Evolutionary conservation across 2,329 filamentous ascomycete genomes (phyloP), one percentile per base, ranked within the genome.

Genomic region (Didymella pinodella): DNA sequence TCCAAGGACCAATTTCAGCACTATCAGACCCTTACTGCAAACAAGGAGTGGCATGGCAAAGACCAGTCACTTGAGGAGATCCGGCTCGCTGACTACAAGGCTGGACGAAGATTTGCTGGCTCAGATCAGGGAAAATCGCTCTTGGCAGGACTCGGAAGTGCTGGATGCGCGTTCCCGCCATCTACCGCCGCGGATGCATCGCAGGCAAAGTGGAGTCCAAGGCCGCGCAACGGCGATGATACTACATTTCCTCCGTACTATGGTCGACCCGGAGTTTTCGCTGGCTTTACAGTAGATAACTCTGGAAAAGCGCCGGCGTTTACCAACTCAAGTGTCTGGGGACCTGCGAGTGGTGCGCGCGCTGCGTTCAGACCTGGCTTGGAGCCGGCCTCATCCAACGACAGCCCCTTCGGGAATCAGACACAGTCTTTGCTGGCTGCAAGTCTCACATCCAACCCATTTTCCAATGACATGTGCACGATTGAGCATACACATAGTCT

Each of bases 11-110:
- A 18, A 6, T 45, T 46, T 25, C 38, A 58, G 12, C 59, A 61
- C 18, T 62, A 53, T 48, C 64, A 65, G 46, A 59, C 61, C 16
- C 65, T 67, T n/a, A 63, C 57, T 3, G 29, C 22, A 10, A 38
- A 54, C 3, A 48, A 48, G 12, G 25, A 4, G n/a, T 36, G 34
- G 34, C 40, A 47, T 45, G 38, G 28, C 18, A 40, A 48, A 10
- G 59, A 64, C 20, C 43, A 54, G 7, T 70, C 66, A 1, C 62
- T 66, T 16, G 67, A 70, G 34, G 65, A 70, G 48, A 53, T 68
- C 11, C 41, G 63, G 22, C 18, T 65, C 2, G 46, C 47, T 7
- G 67, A 70, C 34, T 56, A 58, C 10, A 12, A 47, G 2, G 59
- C 52, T 47, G 55, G 55, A 38, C 59, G 54, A 2, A 36, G 32